Percentiles rank a stretch among this genome's conserved stretches.
Conservation (phyloP, 768 basidiomycete species). For the Steccherinum ochraceum region DNA sequence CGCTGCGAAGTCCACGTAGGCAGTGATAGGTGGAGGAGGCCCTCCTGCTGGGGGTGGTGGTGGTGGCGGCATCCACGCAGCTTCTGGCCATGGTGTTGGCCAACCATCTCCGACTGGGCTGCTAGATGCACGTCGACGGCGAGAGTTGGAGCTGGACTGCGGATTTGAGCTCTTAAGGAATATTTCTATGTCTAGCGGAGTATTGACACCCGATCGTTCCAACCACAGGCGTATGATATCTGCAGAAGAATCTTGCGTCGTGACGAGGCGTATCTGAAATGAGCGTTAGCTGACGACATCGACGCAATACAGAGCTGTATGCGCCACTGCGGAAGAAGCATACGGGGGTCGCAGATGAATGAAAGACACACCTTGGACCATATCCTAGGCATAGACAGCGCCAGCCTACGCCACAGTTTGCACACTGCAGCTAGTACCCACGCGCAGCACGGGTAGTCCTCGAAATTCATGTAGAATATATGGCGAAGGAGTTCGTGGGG, state of each 20-base stretch:
- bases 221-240: conserved; percentile 82
- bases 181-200: conserved; percentile 78
- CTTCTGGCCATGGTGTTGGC: neutral
- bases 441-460: conserved; percentile 64
- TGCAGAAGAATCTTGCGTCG: conserved; percentile 61
- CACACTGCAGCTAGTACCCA: conserved; percentile 74
- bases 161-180: conserved; percentile 39
- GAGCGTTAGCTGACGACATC: neutral
- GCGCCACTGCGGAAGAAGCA: neutral
- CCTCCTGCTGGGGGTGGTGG: neutral
- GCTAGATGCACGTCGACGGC: neutral
- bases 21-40: neutral
- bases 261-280: conserved; percentile 64
- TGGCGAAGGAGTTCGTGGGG: conserved; percentile 69
- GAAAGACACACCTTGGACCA: conserved; percentile 63
- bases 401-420: conserved; percentile 57
- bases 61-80: neutral
- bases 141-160: neutral
- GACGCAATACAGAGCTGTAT: too few relatives aligned
- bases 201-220: conserved; percentile 64
- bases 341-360: conserved; percentile 6
- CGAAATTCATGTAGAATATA: conserved; percentile 66
- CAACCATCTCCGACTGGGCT: neutral
- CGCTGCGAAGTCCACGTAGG: neutral
- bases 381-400: conserved; percentile 57